Evolutionary conservation across 108 stramenopile species (phyloP).

Genomic region (Cyclotella cryptica): DNA sequence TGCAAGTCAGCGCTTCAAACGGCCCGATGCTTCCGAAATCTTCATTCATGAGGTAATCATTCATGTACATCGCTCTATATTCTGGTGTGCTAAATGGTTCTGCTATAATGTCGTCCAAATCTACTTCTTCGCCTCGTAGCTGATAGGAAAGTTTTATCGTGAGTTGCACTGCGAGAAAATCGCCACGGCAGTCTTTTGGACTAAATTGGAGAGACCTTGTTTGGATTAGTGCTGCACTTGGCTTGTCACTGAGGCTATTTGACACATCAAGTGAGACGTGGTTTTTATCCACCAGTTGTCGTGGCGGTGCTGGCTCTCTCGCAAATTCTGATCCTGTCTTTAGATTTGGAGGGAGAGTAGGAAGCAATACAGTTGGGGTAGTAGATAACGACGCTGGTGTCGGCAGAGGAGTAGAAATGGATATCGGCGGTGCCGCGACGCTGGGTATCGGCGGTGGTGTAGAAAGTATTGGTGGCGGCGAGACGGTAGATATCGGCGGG

Average conservation of each 20-base stretch:
- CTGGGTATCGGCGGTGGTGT: too few relatives aligned
- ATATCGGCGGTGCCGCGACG: too few relatives aligned
- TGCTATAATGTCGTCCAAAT: slow-evolving; percentile 3
- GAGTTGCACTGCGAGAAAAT: neutral
- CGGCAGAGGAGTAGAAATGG: too few relatives aligned
- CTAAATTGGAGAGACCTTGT: neutral
- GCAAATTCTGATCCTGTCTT: too few relatives aligned
- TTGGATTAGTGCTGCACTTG: neutral
- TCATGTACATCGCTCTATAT: slow-evolving; percentile 4
- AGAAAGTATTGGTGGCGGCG: too few relatives aligned
- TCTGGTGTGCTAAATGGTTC: neutral
- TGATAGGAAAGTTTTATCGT: slow-evolving; percentile 4
- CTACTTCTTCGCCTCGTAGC: neutral
- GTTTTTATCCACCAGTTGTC: neutral
- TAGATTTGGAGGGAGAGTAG: too few relatives aligned
- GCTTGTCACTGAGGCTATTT: neutral
- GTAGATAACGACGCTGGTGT: too few relatives aligned
- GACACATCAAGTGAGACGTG: neutral
- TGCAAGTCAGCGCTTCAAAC: neutral
- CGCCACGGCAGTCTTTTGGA: slow-evolving; percentile 7
- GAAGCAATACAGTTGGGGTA: too few relatives aligned
- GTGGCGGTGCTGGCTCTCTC: too few relatives aligned
- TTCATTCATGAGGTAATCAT: slow-evolving; percentile 11
- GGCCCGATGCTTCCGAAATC: neutral
- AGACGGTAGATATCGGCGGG: too few relatives aligned